Evolutionary conservation across 2,329 filamentous ascomycete genomes (phyloP).

Genomic region (Mycosphaerella sp.): DNA sequence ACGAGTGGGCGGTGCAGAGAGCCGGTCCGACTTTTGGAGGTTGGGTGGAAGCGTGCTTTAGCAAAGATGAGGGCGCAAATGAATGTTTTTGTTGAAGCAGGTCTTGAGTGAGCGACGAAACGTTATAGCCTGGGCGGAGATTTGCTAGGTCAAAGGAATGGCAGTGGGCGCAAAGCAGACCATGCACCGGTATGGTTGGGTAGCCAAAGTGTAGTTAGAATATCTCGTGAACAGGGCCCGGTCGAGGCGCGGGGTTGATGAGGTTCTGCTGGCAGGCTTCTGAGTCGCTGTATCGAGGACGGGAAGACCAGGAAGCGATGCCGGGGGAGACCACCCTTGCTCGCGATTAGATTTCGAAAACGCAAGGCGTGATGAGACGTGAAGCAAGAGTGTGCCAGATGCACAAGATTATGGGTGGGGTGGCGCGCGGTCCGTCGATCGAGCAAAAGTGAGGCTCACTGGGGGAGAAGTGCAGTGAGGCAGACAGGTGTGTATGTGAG

Average conservation of each 20-base stretch:
- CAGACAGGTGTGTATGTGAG: background rate
- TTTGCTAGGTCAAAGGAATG: slow-evolving; percentile 18
- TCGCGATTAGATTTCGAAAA: slow-evolving; percentile 24
- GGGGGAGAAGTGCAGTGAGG: background rate
- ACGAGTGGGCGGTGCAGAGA: slow-evolving; percentile 1
- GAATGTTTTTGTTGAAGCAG: slow-evolving; percentile 12
- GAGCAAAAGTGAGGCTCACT: slow-evolving; percentile 21
- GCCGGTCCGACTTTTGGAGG: background rate
- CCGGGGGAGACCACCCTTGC: slow-evolving; percentile 20
- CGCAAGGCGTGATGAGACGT: slow-evolving; percentile 27
- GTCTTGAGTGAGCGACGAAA: slow-evolving; percentile 24
- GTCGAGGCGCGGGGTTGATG: slow-evolving; percentile 20
- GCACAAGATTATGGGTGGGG: slow-evolving; percentile 17
- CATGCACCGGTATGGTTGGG: slow-evolving; percentile 19
- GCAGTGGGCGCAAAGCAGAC: slow-evolving; percentile 21
- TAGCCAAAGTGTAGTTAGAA: slow-evolving; percentile 18
- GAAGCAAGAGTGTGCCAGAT: slow-evolving; percentile 18
- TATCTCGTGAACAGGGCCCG: slow-evolving; percentile 17
- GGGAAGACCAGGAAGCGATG: slow-evolving; percentile 20
- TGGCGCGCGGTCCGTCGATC: slow-evolving; percentile 12
- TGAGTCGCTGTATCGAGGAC: slow-evolving; percentile 15
- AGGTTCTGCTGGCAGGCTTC: slow-evolving; percentile 13
- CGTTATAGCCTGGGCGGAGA: slow-evolving; percentile 13
- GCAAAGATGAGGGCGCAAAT: background rate
- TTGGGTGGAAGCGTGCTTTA: background rate